Evolutionary conservation across 208 protist genomes (phyloP).

Genomic region (Porcisia hertigi): DNA sequence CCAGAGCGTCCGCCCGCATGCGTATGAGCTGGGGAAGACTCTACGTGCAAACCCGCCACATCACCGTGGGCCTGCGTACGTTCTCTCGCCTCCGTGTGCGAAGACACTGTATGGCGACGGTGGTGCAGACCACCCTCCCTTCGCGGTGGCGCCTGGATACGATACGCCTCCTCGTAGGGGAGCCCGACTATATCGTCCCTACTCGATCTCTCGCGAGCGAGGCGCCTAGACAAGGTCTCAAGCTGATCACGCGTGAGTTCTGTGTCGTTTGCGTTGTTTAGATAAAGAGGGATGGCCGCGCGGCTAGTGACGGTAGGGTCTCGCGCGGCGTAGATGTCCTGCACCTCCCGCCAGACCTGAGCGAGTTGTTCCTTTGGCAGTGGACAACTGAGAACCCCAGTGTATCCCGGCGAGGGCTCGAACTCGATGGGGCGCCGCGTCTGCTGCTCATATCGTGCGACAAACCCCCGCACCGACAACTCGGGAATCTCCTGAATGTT

Average conservation of each 20-base stretch:
- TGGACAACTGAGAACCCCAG: constrained; percentile 50
- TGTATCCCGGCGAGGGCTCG: constrained; percentile 32
- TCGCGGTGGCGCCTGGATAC: constrained; percentile 19
- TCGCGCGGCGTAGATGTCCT: constrained; percentile 35
- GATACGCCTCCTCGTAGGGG: constrained; percentile 37
- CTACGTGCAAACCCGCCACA: not conserved
- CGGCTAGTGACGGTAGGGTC: constrained; percentile 26
- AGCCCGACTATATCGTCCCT: constrained; percentile 57
- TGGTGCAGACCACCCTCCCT: not conserved
- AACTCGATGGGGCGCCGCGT: constrained; percentile 40
- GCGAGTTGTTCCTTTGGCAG: constrained; percentile 67
- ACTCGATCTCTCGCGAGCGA: constrained; percentile 35
- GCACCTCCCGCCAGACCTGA: constrained; percentile 55
- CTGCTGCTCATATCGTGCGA: constrained; percentile 32
- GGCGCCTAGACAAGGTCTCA: constrained; percentile 27
- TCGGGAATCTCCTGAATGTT: constrained; percentile 37
- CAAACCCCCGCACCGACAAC: constrained; percentile 28
- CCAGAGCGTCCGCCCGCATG: not conserved
- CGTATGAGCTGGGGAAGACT: not conserved
- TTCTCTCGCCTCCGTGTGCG: not conserved
- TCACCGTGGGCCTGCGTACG: not conserved
- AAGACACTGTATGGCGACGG: not conserved
- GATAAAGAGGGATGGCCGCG: constrained; percentile 53
- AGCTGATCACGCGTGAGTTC: constrained; percentile 36
- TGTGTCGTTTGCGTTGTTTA: constrained; percentile 35